Evolutionary conservation across 2,329 filamentous ascomycete genomes (phyloP), one percentile per base, ranked within the genome.

Genomic region (Phoma herbarum): DNA sequence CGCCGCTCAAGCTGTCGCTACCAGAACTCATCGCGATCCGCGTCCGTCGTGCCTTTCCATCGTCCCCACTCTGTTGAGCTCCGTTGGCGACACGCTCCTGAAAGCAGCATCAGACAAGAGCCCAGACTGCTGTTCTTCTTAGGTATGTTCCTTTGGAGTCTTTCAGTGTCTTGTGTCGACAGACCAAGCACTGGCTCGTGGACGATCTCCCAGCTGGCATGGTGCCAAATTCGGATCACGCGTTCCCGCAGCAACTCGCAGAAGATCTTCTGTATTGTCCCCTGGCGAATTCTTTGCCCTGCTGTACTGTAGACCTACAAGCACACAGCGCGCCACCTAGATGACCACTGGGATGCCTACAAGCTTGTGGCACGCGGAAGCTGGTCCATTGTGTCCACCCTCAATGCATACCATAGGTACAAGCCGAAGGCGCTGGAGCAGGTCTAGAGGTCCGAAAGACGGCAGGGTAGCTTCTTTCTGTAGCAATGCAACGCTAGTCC

Each of bases 21-120:
- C 50, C 41, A 45, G 41, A 29, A 46, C 20, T 31, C 41, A 35
- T 42, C 43, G 41, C 41, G 49, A 39, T 52, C 39, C 48, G 39
- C 39, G 25, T 51, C 37, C 33, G 26, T 52, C 49, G 39, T 52
- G 39, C 39, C 26, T 33, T 23, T 23, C 12, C 14, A 4, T 10
- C 22, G 14, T 35, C 23, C 22, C 51, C 51, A 47, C 51, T 42
- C 26, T 10, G 11, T 39, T 39, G 35, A 20, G n/a, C 35, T 39
- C 11, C 16, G 6, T 16, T 39, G 35, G 35, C 35, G 9, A 14
- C n/a, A 11, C 22, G 35, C 44, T 14, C 22, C 12, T n/a, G 39
- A 48, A 48, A 6, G 45, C 45, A 26, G 12, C 29, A 29, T 7
- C 22, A 29, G 12, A n/a, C 20, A 20, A 6, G 5, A 39, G 31